Evolutionary conservation across 306 rosid species (phyloP), one percentile per base, ranked within the genome.

Genomic region (Oxytropis ochrocephala): DNA sequence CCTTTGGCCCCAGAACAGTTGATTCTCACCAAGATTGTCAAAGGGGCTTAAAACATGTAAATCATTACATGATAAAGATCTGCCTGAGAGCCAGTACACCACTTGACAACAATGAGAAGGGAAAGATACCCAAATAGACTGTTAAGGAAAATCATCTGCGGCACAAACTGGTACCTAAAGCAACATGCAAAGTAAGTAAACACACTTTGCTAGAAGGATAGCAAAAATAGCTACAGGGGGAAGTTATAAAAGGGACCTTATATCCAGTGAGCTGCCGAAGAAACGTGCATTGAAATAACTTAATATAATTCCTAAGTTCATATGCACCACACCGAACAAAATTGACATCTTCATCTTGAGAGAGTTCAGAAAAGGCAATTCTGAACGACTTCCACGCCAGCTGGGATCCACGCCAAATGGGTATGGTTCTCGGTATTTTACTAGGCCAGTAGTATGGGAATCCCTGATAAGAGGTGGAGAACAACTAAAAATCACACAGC

Each of bases 361-460:
- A 53, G 99, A 95, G 70, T 95, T 95, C 65, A 95, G 77, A 74
- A 95, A 95, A 48, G 99, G 82, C 61, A 91, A 80, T 66, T 95
- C 99, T 16, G 99, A 60, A 64, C 99, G 99, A 84, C 99, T 95
- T 87, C 99, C 99, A 60, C 96, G 96, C 99, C 99, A 95, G 78
- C 96, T 89, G 43, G 99, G 99, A 80, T 95, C 99, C 75, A 95
- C 99, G 52, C 99, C 99, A 77, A 95, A 89, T 68, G 99, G 93
- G 82, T 95, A 95, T 17, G 97, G 80, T 78, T 86, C 92, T 48
- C 78, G 82, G 77, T 72, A 82, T 79, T 95, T 95, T 70, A 89
- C 79, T 77, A 95, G 83, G 76, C 99, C 99, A 75, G 73, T 62
- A 65, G 91, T 83, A 69, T 54, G 39, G 30, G 96, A 96, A 79